phyloP scores from a whole-genome alignment of 2,329 filamentous ascomycete species.

The Xylariaceae sp. region DNA sequence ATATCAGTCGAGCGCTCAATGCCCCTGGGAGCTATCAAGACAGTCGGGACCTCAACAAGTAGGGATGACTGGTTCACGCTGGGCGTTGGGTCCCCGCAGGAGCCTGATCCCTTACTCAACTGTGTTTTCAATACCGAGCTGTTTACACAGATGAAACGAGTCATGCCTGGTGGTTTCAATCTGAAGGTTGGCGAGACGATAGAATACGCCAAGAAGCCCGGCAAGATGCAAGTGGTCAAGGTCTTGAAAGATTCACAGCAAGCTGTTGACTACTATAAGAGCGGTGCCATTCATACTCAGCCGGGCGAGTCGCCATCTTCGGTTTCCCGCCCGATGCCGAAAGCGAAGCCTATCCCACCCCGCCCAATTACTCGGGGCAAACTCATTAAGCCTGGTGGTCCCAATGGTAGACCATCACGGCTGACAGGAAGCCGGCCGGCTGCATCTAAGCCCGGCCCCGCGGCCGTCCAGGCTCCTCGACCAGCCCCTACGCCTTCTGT shows the following conservation, averaged over 20 bases:
- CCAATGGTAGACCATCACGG: slow-evolving; percentile 73
- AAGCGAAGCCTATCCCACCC: slow-evolving; percentile 76
- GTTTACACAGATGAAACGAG: slow-evolving; percentile 82
- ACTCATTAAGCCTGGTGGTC: slow-evolving; percentile 85
- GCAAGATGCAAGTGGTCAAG: slow-evolving; percentile 85
- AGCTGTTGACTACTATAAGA: slow-evolving; percentile 85
- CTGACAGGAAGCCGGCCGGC: slow-evolving; percentile 47
- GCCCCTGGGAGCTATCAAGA: slow-evolving; percentile 82
- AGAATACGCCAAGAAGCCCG: slow-evolving; percentile 96
- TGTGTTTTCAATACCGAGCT: slow-evolving; percentile 96
- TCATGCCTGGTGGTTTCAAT: slow-evolving; percentile 73
- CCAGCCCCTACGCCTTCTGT: slow-evolving; percentile 36
- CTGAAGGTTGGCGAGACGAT: slow-evolving; percentile 79
- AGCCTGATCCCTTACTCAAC: slow-evolving; percentile 87
- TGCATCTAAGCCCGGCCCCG: slow-evolving; percentile 27
- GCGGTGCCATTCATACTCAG: slow-evolving; percentile 79
- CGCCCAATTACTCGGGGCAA: slow-evolving; percentile 92
- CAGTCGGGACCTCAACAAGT: slow-evolving; percentile 70
- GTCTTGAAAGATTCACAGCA: slow-evolving; percentile 79
- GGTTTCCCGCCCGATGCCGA: slow-evolving; percentile 76
- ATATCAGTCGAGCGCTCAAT: slow-evolving; percentile 79
- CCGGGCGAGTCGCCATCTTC: slow-evolving; percentile 80
- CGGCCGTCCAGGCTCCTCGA: slow-evolving; percentile 29
- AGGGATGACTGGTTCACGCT: slow-evolving; percentile 98
- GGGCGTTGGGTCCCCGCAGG: slow-evolving; percentile 81